Evolutionary conservation across 306 rosid species (phyloP).

Genomic region (Malus orientalis): DNA sequence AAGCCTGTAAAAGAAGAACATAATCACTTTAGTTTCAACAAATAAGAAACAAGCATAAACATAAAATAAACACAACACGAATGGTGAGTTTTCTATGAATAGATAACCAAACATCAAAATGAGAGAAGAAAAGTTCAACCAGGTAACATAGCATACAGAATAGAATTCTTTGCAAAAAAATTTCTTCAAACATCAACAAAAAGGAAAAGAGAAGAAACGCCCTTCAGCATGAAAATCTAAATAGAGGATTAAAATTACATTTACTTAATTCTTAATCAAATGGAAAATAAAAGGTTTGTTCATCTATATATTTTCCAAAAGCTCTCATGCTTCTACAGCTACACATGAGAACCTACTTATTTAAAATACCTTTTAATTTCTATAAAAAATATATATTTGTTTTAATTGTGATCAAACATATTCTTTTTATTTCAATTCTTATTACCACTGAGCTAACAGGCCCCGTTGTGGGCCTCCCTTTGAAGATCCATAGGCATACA

Average conservation of each 20-base stretch:
- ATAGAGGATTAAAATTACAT: neutral
- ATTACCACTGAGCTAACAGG: neutral
- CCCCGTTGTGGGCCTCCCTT: neutral
- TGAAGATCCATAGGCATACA: neutral
- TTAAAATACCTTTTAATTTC: neutral
- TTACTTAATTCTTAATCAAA: neutral
- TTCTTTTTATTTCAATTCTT: neutral
- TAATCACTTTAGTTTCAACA: neutral
- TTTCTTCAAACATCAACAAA: neutral
- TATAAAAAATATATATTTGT: neutral
- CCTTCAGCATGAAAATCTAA: neutral
- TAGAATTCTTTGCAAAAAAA: neutral
- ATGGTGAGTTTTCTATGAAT: neutral
- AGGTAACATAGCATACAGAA: neutral
- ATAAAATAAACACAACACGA: neutral
- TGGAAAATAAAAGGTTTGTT: neutral
- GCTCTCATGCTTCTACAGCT: neutral
- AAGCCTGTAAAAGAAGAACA: conserved; percentile 44
- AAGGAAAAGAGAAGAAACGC: neutral
- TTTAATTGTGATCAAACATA: neutral
- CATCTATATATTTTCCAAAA: neutral
- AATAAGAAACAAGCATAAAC: neutral
- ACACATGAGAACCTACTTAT: neutral
- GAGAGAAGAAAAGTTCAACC: neutral
- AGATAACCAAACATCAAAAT: neutral